A percentile compares a stretch with the other conserved stretches of the same genome.
Conservation (phyloP, 2,329 filamentous ascomycete species). For the Fusarium sambucinum region DNA sequence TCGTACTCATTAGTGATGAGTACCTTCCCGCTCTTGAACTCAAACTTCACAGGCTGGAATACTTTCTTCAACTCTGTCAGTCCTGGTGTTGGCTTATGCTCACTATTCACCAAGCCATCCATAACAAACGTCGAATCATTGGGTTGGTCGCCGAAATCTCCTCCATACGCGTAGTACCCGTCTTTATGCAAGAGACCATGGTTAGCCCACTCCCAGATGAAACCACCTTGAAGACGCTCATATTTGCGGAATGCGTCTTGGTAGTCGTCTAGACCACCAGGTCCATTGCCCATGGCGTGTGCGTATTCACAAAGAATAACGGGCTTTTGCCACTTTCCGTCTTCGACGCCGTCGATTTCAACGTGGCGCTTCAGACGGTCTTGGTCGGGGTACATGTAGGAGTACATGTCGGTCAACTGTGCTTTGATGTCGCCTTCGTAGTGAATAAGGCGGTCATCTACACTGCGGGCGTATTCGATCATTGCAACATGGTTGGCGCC, state of each 20-base stretch:
- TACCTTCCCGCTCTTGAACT: background rate
- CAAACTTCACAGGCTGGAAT: constrained; percentile 12
- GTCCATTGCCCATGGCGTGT: constrained; percentile 12
- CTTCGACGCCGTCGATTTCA: constrained; percentile 4
- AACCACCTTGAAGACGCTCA: constrained; percentile 13
- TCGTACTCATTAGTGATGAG: constrained; percentile 13
- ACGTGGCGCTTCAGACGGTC: constrained; percentile 13
- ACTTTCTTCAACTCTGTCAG: constrained; percentile 13
- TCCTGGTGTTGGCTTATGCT: constrained; percentile 10
- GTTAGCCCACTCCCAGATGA: constrained; percentile 28
- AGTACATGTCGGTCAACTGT: constrained; percentile 23
- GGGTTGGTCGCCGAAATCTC: constrained; percentile 18
- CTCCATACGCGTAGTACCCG: constrained; percentile 21
- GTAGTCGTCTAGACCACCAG: constrained; percentile 5
- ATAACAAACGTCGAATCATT: constrained; percentile 19
- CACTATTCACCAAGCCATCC: constrained; percentile 18
- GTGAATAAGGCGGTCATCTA: constrained; percentile 15
- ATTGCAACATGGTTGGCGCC: constrained; percentile 15
- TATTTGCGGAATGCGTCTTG: constrained; percentile 12
- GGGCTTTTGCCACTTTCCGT: constrained; percentile 8
- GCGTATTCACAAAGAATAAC: constrained; percentile 25
- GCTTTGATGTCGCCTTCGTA: constrained; percentile 26
- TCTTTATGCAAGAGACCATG: constrained; percentile 16
- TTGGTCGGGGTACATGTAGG: constrained; percentile 22
- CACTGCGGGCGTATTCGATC: constrained; percentile 18